A percentile compares a stretch with the other conserved stretches of the same genome.
Conservation (phyloP, 352 stramenopile species). For the Aphanomyces invadans region DNA sequence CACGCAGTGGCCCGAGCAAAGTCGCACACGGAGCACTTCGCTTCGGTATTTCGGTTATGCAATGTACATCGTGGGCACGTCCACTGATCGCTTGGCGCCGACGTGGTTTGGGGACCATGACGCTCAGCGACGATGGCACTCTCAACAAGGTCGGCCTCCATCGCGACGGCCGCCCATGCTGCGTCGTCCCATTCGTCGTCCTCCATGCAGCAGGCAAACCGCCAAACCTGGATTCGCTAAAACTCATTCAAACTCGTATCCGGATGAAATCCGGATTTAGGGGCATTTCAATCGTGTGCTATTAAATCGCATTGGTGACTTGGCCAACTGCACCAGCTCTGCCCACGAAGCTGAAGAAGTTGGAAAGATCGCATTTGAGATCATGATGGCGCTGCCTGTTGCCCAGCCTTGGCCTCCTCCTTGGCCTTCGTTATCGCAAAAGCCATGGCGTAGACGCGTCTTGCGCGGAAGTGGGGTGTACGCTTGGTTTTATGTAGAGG, state of each 20-base stretch:
- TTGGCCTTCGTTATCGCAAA: no score
- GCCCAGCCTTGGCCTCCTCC: no score
- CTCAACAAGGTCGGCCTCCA: slow-evolving; percentile 58
- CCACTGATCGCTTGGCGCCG: slow-evolving; percentile 17
- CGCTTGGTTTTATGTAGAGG: no score
- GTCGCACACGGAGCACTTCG: slow-evolving; percentile 2
- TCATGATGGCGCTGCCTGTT: no score
- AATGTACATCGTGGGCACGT: slow-evolving; percentile 19
- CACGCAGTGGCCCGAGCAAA: background rate
- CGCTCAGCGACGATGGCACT: slow-evolving; percentile 38
- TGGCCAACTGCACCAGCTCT: no score
- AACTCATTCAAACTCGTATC: background rate
- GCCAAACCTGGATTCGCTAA: background rate
- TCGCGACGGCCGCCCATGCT: slow-evolving; percentile 27
- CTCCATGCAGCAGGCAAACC: slow-evolving; percentile 27
- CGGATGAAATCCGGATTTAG: background rate
- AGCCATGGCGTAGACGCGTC: no score
- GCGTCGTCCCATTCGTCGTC: slow-evolving; percentile 72
- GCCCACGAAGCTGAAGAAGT: no score
- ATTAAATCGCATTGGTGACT: no score
- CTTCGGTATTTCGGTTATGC: background rate
- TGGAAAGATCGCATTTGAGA: no score
- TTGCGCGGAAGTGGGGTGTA: no score
- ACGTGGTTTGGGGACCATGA: slow-evolving; percentile 24
- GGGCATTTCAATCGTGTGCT: background rate